Percentiles rank a stretch among this genome's conserved stretches.
Conservation (phyloP, 176 grass and related monocot species). For the Hsuehochloa calcarea region DNA sequence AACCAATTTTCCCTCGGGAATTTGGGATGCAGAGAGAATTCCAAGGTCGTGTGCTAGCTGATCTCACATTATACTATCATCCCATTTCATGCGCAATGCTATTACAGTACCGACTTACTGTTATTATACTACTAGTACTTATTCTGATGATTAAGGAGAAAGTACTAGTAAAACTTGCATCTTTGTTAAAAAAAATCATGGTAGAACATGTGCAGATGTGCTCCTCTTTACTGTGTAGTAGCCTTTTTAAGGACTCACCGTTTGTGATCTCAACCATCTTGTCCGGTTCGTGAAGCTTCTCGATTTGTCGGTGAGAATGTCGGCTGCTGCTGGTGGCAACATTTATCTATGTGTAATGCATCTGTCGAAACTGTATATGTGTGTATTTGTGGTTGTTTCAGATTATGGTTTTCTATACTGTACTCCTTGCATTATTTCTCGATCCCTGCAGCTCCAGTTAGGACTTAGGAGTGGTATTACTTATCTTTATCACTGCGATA, state of each 20-base stretch:
- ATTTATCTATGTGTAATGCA: neutral
- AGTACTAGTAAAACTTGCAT: neutral
- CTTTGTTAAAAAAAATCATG: neutral
- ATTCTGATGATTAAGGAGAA: neutral
- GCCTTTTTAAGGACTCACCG: neutral
- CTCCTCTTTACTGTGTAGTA: neutral
- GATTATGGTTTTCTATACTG: neutral
- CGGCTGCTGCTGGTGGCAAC: neutral
- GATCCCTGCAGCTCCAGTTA: neutral
- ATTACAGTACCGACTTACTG: neutral
- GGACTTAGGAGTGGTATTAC: neutral
- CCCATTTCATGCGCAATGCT: neutral
- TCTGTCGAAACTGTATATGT: neutral
- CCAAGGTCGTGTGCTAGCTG: no score
- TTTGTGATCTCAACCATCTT: neutral
- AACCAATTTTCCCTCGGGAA: no score
- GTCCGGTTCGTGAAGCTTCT: neutral
- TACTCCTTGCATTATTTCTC: neutral
- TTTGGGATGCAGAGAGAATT: neutral
- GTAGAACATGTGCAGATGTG: neutral
- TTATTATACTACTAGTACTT: neutral
- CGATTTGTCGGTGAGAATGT: slow-evolving; percentile 17
- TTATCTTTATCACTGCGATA: neutral
- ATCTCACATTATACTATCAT: neutral
- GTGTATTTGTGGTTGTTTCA: neutral